Evolutionary conservation across 768 basidiomycete genomes (phyloP).

Genomic region (Porphyrellus cyaneotinctus): DNA sequence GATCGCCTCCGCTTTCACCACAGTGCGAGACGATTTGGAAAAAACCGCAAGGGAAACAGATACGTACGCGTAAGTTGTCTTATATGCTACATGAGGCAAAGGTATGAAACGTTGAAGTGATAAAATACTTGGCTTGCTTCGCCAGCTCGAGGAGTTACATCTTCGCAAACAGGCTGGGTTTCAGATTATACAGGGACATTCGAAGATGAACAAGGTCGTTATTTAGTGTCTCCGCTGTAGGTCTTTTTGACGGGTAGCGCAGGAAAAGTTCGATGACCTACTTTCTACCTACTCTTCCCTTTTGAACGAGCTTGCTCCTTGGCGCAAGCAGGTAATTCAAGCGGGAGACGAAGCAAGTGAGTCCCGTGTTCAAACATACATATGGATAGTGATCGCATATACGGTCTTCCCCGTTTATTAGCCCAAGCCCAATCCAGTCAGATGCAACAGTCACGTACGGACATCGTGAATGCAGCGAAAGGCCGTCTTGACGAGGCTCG

Average conservation of each 20-base stretch:
- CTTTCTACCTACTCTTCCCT: slow-evolving; percentile 23
- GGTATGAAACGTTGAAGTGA: slow-evolving; percentile 14
- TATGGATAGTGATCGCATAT: not conserved
- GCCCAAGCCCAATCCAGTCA: slow-evolving; percentile 31
- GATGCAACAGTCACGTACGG: slow-evolving; percentile 33
- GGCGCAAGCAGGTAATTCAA: slow-evolving; percentile 29
- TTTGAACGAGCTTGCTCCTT: slow-evolving; percentile 32
- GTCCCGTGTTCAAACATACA: slow-evolving; percentile 7
- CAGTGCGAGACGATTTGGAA: slow-evolving; percentile 9
- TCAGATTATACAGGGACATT: slow-evolving; percentile 6
- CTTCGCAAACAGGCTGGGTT: slow-evolving; percentile 7
- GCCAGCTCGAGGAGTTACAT: slow-evolving; percentile 22
- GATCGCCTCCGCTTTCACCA: slow-evolving; percentile 16
- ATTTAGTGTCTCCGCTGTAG: not conserved
- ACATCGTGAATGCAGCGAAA: slow-evolving; percentile 33
- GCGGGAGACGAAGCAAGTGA: slow-evolving; percentile 33
- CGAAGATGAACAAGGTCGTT: slow-evolving; percentile 16
- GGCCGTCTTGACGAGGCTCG: slow-evolving; percentile 33
- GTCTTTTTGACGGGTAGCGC: not conserved
- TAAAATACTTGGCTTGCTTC: slow-evolving; percentile 15
- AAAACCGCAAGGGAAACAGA: slow-evolving; percentile 25
- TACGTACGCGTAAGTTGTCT: slow-evolving; percentile 23
- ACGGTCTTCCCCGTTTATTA: slow-evolving; percentile 11
- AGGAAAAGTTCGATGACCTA: slow-evolving; percentile 24
- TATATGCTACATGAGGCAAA: not conserved